Evolutionary conservation across 345 rosid genomes (phyloP).

Genomic region (Citrus trifoliata): DNA sequence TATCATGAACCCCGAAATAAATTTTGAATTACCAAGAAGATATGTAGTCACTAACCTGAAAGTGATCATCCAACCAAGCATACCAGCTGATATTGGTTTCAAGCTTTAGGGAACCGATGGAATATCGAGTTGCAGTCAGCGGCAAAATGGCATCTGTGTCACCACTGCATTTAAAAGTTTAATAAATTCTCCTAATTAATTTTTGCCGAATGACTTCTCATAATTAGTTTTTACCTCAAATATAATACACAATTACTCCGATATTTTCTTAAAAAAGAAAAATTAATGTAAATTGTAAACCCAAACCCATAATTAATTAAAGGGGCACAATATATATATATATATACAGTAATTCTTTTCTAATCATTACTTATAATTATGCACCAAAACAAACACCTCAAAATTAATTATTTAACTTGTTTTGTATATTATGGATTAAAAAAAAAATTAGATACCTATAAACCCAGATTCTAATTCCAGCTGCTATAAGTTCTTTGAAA

Average conservation of each 20-base stretch:
- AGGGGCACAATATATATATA: background rate
- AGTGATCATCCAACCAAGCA: constrained; percentile 45
- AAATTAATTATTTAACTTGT: no score
- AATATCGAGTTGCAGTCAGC: constrained; percentile 52
- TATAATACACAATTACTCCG: no score
- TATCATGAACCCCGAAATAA: background rate
- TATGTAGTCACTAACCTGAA: constrained; percentile 22
- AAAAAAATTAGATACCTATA: constrained; percentile 46
- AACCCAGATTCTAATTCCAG: constrained; percentile 76
- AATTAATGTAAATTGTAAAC: background rate
- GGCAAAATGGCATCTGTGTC: constrained; percentile 67
- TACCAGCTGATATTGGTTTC: constrained; percentile 38
- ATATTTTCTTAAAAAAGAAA: background rate
- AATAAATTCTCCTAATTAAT: background rate
- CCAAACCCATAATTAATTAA: background rate
- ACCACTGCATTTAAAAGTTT: constrained; percentile 32
- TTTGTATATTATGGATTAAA: background rate
- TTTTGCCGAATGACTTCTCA: background rate
- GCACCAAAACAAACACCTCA: background rate
- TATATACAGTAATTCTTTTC: background rate
- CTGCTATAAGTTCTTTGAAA: constrained; percentile 54
- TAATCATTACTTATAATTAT: no score
- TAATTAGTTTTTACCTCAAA: background rate
- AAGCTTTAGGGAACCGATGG: constrained; percentile 45
- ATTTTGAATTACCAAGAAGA: background rate